Percentiles rank a stretch among this genome's conserved stretches.
These are phyloP conservation scores for Silene uniflora DNA, from an alignment of 148 eudicot species.

Conservation along the genomic window DNA sequence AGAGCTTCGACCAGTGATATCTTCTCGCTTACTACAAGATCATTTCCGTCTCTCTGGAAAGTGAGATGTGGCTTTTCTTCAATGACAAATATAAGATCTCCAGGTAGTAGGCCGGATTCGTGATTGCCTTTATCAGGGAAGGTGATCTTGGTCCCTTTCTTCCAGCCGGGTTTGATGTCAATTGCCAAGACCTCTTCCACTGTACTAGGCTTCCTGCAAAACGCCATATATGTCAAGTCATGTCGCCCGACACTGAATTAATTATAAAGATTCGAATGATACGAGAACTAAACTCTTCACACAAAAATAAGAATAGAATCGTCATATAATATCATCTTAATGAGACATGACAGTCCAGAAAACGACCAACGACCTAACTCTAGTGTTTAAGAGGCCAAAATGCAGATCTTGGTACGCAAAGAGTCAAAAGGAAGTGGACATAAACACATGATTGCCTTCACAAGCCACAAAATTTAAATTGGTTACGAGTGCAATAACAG, in stretches of 20 bases:
- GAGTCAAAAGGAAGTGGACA: conserved; percentile 13
- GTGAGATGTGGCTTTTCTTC: conserved; percentile 76
- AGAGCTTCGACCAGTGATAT: conserved; percentile 75
- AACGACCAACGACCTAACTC: background rate
- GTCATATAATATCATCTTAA: background rate
- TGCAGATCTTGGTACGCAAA: background rate
- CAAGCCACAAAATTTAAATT: conserved; percentile 10
- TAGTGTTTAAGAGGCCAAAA: background rate
- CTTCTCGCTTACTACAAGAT: conserved; percentile 50
- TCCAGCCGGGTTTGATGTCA: conserved; percentile 86
- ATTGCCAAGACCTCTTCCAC: conserved; percentile 75
- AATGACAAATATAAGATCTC: conserved; percentile 70
- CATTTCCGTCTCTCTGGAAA: conserved; percentile 83
- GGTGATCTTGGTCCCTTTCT: conserved; percentile 81
- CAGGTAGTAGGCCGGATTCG: conserved; percentile 52
- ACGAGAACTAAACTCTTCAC: no score
- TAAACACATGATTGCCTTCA: conserved; percentile 4
- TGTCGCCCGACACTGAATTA: background rate
- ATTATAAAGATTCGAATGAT: background rate
- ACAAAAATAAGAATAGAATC: no score
- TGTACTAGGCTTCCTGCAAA: conserved; percentile 61
- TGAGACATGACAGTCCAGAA: background rate
- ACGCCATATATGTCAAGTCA: conserved; percentile 5
- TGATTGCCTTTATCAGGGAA: conserved; percentile 89
- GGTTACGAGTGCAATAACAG: background rate